Evolutionary conservation across 257 asterid species (phyloP), one percentile per base, ranked within the genome.

Genomic region (Fraxinus anomala): DNA sequence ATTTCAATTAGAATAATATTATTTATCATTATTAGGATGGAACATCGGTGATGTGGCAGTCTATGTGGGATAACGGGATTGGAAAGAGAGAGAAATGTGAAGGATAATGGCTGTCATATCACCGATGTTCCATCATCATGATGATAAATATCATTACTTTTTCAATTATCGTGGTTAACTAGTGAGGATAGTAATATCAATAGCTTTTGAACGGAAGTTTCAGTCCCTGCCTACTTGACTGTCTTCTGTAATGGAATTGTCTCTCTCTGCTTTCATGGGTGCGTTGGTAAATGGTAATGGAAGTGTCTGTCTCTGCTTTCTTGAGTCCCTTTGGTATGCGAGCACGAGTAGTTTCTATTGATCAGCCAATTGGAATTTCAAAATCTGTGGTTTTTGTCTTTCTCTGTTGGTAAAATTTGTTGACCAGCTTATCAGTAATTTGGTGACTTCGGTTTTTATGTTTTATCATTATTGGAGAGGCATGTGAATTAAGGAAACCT

Each of bases 101-200:
- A 33, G 36, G 36, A 33, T 33, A 33, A 33, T 33, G 36, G 36
- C 0, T 33, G 0, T 4, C 5, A 33, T 33, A 33, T 33, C 36
- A 33, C 36, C 6, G 36, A 33, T 33, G 6, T 33, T 33, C 36
- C 6, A 33, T 33, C 6, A 33, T 33, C 36, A 33, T 33, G 36
- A 31, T 31, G 34, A 33, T 31, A 31, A 31, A 31, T 31, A 31
- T 5, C 36, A 33, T 33, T 33, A 33, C 6, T 33, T 5, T 40
- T 40, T 24, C 30, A 23, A n/a, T 51, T 65, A 24, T 79, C 26
- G 49, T 17, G 39, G 74, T 80, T 61, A 77, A 51, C 65, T 65
- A 23, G 67, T 16, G 24, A 68, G 68, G 33, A 70, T 47, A 33
- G 21, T 77, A 34, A 26, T 37, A 12, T 75, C 30, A 44, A 49